Evolutionary conservation across 768 basidiomycete species (phyloP), one percentile per base, ranked within the genome.

Genomic region (Megacollybia marginata): DNA sequence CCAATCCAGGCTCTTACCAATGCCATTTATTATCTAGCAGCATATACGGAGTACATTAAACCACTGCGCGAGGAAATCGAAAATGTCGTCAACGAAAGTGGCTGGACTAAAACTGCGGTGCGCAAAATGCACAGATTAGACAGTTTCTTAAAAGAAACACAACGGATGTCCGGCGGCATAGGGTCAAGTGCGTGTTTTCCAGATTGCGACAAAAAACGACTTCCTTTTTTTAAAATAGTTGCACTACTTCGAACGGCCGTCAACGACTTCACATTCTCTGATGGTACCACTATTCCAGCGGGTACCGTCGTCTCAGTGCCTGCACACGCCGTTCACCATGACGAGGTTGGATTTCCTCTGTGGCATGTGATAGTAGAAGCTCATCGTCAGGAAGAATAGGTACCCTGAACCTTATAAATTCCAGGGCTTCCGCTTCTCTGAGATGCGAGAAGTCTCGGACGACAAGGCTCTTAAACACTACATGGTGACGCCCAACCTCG

Each of bases 191-290:
- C 13, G 38, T 40, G 38, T 15, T 15, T n/a, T 40, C 23, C 23
- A 28, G 23, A 28, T 28, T 28, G 23, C 23, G 6, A 28, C 23
- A 28, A 28, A 28, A 28, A 28, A 28, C 23, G 23, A 28, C 13
- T 15, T 45, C 44, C 34, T n/a, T n/a, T 38, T 33, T 63, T 59
- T 51, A 55, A 1, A 57, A 69, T 49, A 60, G 60, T 1, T 62
- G 63, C 12, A 61, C 61, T 54, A 42, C 42, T 33, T 18, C 47
- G 56, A n/a, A 45, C 50, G 38, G 52, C 44, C 8, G 42, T 55
- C 33, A 23, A 32, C 16, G 49, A 50, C 20, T 57, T 55, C 32
- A 42, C 44, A 7, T 57, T 57, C 42, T 55, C 56, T 9, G 44
- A 57, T 42, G 56, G 63, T 19, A 55, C 56, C 10, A 43, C 40